Conservation (phyloP, 495 filamentous ascomycete species). For the Hypoxylon rickii region DNA sequence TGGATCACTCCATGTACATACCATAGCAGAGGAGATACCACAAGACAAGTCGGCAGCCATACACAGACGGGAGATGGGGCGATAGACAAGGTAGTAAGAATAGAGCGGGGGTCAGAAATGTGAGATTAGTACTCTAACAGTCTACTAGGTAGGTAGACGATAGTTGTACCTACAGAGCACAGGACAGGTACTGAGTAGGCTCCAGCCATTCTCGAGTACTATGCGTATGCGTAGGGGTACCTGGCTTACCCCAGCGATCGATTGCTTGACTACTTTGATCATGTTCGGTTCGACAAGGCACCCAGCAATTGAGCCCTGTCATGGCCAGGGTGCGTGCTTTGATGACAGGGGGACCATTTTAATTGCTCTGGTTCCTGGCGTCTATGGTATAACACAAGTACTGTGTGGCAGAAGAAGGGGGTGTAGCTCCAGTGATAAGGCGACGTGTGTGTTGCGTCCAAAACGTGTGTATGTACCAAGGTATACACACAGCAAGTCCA, state of each 20-base stretch:
- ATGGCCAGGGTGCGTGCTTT: constrained; percentile 12
- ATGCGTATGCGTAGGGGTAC: constrained; percentile 7
- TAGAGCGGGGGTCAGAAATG: neutral
- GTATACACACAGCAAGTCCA: constrained; percentile 5
- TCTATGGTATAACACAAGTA: constrained; percentile 34
- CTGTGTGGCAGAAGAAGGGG: neutral
- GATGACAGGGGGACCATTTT: constrained; percentile 31
- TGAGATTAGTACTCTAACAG: too few species aligned
- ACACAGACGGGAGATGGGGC: neutral
- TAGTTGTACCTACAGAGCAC: neutral
- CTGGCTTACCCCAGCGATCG: constrained; percentile 33
- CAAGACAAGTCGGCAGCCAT: constrained; percentile 3
- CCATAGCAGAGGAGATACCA: constrained; percentile 2
- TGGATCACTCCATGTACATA: constrained; percentile 24
- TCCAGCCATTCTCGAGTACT: constrained; percentile 7
- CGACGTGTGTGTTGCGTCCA: constrained; percentile 28
- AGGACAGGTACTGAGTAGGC: constrained; percentile 7
- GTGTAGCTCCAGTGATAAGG: constrained; percentile 14
- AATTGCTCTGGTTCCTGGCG: constrained; percentile 29
- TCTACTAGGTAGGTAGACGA: neutral
- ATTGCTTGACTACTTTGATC: constrained; percentile 22
- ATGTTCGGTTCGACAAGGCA: constrained; percentile 31
- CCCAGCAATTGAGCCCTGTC: constrained; percentile 29
- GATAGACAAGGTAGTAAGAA: neutral
- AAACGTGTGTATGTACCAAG: constrained; percentile 12